These are phyloP conservation scores for Amanita pallidorosea DNA, from an alignment of 768 basidiomycete species.

Conservation along the genomic window DNA sequence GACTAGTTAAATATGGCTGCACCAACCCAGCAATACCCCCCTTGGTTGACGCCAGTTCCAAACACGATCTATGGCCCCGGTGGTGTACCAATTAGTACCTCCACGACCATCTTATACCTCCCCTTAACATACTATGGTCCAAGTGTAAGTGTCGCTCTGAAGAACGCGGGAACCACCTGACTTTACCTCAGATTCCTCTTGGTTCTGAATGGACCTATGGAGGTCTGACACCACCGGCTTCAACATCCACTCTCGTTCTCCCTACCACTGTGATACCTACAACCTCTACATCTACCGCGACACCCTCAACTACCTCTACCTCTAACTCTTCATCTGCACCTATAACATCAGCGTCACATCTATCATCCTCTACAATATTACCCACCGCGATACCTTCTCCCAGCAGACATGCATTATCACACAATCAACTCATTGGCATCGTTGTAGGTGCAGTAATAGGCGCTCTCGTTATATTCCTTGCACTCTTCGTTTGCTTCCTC, in stretches of 20 bases:
- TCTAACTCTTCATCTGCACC: constrained; percentile 14
- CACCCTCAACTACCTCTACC: constrained; percentile 17
- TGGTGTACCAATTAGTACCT: constrained; percentile 45
- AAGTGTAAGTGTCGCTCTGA: constrained; percentile 43
- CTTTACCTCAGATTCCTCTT: constrained; percentile 52
- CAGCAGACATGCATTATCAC: constrained; percentile 8
- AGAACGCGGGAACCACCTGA: neutral
- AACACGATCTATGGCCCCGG: constrained; percentile 40
- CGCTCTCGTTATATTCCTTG: constrained; percentile 32
- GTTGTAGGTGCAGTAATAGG: constrained; percentile 53
- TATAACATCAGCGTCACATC: constrained; percentile 16
- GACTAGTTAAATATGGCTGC: constrained; percentile 32
- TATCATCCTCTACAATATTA: constrained; percentile 7
- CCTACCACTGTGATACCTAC: constrained; percentile 17
- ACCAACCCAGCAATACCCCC: constrained; percentile 57
- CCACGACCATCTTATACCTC: constrained; percentile 45
- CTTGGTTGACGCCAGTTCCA: constrained; percentile 58
- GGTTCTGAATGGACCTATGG: constrained; percentile 65
- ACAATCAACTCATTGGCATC: constrained; percentile 40
- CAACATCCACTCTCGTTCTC: constrained; percentile 18
- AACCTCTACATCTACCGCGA: constrained; percentile 19
- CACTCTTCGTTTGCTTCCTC: constrained; percentile 30
- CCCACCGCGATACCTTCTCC: constrained; percentile 13
- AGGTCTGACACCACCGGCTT: constrained; percentile 39
- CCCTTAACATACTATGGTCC: constrained; percentile 80